Evolutionary conservation across 2,329 filamentous ascomycete genomes (phyloP), one percentile per base, ranked within the genome.

Genomic region (Alternaria brassicae): DNA sequence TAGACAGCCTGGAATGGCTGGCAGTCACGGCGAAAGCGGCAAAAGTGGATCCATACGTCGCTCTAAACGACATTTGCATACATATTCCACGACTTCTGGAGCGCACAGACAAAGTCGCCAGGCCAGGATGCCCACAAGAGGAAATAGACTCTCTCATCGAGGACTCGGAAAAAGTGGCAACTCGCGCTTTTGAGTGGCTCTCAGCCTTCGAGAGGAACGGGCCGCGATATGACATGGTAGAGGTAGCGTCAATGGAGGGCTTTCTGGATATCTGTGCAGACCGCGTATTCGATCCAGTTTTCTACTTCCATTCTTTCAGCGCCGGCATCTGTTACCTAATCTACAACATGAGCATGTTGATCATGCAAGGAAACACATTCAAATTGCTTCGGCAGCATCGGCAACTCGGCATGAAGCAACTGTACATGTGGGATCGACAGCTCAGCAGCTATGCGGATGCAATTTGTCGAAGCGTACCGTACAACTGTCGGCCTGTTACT

Each of bases 301-400:
- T 71, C 60, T 59, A 70, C 17, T 77, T 77, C 58, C 63, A 71
- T 44, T 71, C 71, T 51, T 76, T 75, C 28, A 67, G 69, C 49
- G 68, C 71, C 1, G 71, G 71, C 8, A 76, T 74, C 39, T 76
- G 72, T 53, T 76, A 75, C 56, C 61, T 74, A 39, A 72, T 75
- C 36, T 77, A 75, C 63, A 77, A 73, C 71, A 76, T 74, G 72
- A 71, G 67, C 58, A 75, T 77, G 72, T 58, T 77, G 7, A 74
- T 77, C 49, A 50, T 77, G 56, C 74, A 72, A 51, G 71, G 70
- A 41, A 77, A 76, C 62, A 75, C 68, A 1, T 77, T 77, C 66
- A 66, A 60, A 27, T 59, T 77, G 2, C 61, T 72, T 7, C 67
- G 69, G 1, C 64, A 66, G 44, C 56, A 62, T 60, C 69, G 65